Evolutionary conservation across 2,329 filamentous ascomycete genomes (phyloP).

Genomic region (Graphilbum sp.): DNA sequence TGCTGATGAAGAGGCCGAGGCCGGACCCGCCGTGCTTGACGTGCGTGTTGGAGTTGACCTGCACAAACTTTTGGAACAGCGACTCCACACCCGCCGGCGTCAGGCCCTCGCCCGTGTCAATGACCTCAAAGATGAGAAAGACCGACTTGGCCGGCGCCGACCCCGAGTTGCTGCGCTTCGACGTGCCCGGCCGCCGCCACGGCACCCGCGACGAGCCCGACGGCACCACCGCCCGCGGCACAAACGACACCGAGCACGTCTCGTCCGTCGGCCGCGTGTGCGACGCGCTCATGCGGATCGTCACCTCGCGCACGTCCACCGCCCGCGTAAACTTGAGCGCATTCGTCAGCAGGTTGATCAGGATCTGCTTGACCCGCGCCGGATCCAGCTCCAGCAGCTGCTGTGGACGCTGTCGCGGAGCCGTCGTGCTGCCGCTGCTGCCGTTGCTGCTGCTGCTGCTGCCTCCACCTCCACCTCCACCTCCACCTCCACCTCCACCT

Average conservation of each 20-base stretch:
- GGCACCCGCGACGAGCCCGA: background rate
- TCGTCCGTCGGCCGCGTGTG: slow-evolving; percentile 21
- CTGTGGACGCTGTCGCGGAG: no score
- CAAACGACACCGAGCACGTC: slow-evolving; percentile 39
- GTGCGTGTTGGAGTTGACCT: slow-evolving; percentile 60
- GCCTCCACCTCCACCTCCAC: no score
- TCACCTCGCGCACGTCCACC: slow-evolving; percentile 39
- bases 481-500: no score
- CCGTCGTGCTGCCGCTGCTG: no score
- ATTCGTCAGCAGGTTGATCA: slow-evolving; percentile 69
- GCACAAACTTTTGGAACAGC: slow-evolving; percentile 64
- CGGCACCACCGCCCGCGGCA: slow-evolving; percentile 27
- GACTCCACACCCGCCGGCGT: slow-evolving; percentile 54
- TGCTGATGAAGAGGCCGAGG: slow-evolving; percentile 61
- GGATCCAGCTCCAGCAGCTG: slow-evolving; percentile 46
- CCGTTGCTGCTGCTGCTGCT: background rate
- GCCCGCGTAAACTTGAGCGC: slow-evolving; percentile 67
- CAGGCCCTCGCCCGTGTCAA: slow-evolving; percentile 62
- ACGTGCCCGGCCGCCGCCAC: background rate
- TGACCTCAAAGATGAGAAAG: slow-evolving; percentile 56
- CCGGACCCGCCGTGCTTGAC: slow-evolving; percentile 63
- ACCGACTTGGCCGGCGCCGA: slow-evolving; percentile 20
- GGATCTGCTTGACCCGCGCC: slow-evolving; percentile 57
- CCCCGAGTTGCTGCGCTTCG: no score
- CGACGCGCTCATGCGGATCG: slow-evolving; percentile 29